Conservation (phyloP, 805 yeast genomes). For the Starmera caribaea region DNA sequence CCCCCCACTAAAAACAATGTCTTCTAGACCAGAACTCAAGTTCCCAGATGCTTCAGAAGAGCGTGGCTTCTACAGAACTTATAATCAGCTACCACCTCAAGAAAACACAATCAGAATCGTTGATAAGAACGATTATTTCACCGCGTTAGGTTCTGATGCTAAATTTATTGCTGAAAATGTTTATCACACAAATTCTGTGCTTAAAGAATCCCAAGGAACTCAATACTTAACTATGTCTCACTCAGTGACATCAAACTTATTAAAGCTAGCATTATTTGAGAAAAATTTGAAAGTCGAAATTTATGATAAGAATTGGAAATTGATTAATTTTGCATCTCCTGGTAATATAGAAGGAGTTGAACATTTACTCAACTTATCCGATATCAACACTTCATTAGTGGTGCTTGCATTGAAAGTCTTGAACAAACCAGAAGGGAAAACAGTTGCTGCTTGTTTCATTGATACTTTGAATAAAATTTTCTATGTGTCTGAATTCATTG, state of each 20-base stretch:
- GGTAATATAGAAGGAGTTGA: slow-evolving; percentile 80
- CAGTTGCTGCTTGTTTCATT: slow-evolving; percentile 70
- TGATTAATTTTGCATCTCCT: slow-evolving; percentile 64
- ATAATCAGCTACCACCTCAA: slow-evolving; percentile 35
- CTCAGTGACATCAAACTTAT: slow-evolving; percentile 57
- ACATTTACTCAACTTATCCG: slow-evolving; percentile 44
- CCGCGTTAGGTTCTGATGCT: slow-evolving; percentile 71
- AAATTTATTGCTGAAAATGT: slow-evolving; percentile 71
- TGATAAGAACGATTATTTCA: slow-evolving; percentile 76
- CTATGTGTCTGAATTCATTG: slow-evolving; percentile 72
- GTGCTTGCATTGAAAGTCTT: slow-evolving; percentile 32
- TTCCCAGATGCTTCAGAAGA: slow-evolving; percentile 45
- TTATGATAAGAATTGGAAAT: slow-evolving; percentile 57
- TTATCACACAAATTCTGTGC: slow-evolving; percentile 74
- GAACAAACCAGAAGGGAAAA: slow-evolving; percentile 27
- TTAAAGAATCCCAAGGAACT: slow-evolving; percentile 48
- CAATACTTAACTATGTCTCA: slow-evolving; percentile 71
- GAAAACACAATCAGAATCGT: slow-evolving; percentile 58
- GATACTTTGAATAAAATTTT: slow-evolving; percentile 61
- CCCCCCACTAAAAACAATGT: slow-evolving; percentile 3
- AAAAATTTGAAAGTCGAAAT: slow-evolving; percentile 73
- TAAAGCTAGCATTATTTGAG: slow-evolving; percentile 59
- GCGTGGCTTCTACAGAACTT: slow-evolving; percentile 37
- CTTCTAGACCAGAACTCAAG: slow-evolving; percentile 44
- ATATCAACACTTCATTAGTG: slow-evolving; percentile 39